Base-by-base conservation (phyloP, 768 basidiomycete species). In the Termitomyces bulborhizus region DNA sequence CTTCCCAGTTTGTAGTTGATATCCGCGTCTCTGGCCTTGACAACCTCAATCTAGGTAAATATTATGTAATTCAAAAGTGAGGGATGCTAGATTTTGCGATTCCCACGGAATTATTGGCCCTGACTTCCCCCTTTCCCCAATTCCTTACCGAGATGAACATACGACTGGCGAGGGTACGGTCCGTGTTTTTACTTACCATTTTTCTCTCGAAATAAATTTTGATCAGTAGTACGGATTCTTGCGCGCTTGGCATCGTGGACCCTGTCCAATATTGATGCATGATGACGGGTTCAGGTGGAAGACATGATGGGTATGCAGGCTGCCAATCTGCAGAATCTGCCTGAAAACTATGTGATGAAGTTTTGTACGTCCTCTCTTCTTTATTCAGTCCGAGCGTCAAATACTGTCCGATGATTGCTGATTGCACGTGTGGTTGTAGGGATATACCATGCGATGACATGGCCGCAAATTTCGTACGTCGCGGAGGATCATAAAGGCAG, bases 281-380 rank as follows among this genome's bases (percentile, higher is more conserved):
- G n/a, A 34, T 26, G 4, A 24, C 36, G 16, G 16, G 12, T 39
- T 5, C 27, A 95, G 92, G 80, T 88, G 64, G 90, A 88, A 48
- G 94, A 97, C 71, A 80, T 96, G 60, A 74, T 85, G 62, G 92
- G 88, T 15, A 96, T 97, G 92, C 94, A 98, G 70, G 87, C 92
- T 53, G 86, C 90, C 65, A 98, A 98, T 69, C 75, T 96, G 58
- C 86, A 93, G 68, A 97, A 96, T 65, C 73, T 98, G 31, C 94
- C 94, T 0, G 94, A 96, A 70, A 93, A 93, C 72, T 93, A 93
- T 64, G 83, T 82, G 12, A 85, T 92, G 77, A 83, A 85, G 57
- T 87, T 88, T 62, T 90, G 86, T 89, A 55, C 50, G 81, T 70
- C 48, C 47, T 43, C 16, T 24, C 39, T 12, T 26, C 40, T 34